Percentiles rank a stretch among this genome's conserved stretches.
These are phyloP conservation scores for Gastroboletus turbinatus DNA, from an alignment of 1,284 basidiomycete species.

Conservation along the genomic window DNA sequence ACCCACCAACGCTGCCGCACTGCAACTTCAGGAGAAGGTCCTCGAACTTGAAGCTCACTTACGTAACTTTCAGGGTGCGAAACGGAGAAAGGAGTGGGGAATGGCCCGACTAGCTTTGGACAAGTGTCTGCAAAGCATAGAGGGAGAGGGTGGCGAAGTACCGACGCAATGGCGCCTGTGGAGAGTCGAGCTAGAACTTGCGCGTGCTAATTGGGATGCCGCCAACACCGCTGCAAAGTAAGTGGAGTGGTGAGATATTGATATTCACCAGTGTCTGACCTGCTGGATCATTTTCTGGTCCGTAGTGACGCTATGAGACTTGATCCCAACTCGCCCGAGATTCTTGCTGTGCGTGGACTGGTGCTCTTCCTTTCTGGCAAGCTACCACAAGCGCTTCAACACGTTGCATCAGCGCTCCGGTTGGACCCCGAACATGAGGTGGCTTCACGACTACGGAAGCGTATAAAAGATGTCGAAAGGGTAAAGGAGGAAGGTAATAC, in stretches of 20 bases:
- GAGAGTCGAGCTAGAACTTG: conserved; percentile 75
- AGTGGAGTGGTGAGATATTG: conserved; percentile 28
- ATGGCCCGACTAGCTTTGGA: conserved; percentile 71
- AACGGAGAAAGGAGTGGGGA: conserved; percentile 63
- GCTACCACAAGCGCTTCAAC: conserved; percentile 69
- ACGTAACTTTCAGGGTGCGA: conserved; percentile 59
- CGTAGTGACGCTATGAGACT: conserved; percentile 74
- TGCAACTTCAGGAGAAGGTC: conserved; percentile 61
- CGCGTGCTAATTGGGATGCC: conserved; percentile 65
- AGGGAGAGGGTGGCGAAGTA: conserved; percentile 69
- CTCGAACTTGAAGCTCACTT: conserved; percentile 63
- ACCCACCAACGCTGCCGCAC: conserved; percentile 52
- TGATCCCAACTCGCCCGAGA: conserved; percentile 75
- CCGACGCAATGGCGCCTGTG: conserved; percentile 79
- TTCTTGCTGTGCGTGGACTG: conserved; percentile 76
- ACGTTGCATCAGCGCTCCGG: conserved; percentile 72
- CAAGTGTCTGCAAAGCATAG: conserved; percentile 68
- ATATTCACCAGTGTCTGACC: conserved; percentile 1
- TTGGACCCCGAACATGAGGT: conserved; percentile 76
- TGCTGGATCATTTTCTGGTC: background rate
- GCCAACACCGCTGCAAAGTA: conserved; percentile 74
- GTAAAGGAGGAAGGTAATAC: conserved; percentile 85
- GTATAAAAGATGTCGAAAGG: conserved; percentile 76
- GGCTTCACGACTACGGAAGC: conserved; percentile 71
- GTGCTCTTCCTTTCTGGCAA: conserved; percentile 78